A percentile compares a stretch with the other conserved stretches of the same genome.
These are phyloP conservation scores for Linum tenue DNA, from an alignment of 345 rosid species.

Conservation along the genomic window DNA sequence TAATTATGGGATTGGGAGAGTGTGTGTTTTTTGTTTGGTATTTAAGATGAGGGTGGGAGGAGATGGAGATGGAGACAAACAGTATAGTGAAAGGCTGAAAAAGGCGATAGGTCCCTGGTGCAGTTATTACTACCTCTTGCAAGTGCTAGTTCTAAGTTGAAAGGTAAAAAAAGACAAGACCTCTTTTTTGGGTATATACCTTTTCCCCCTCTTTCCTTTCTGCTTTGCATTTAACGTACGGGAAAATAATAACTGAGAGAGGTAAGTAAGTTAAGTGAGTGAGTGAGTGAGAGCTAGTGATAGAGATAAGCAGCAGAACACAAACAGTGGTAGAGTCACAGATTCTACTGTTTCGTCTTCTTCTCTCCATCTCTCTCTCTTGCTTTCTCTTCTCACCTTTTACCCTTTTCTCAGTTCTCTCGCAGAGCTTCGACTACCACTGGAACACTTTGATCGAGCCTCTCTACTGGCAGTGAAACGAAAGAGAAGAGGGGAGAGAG, in stretches of 20 bases:
- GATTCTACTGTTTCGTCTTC: conserved; percentile 29
- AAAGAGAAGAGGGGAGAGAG: neutral
- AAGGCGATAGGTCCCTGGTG: conserved; percentile 12
- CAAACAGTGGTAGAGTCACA: conserved; percentile 28
- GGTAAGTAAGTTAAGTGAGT: neutral
- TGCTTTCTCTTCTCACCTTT: conserved; percentile 1
- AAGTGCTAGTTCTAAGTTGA: conserved; percentile 13
- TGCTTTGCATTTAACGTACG: neutral
- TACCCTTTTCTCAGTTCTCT: neutral
- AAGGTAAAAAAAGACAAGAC: neutral
- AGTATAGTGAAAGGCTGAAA: conserved; percentile 14
- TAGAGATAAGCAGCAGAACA: conserved; percentile 23
- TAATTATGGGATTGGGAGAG: neutral
- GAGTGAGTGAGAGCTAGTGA: conserved; percentile 21
- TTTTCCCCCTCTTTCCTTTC: neutral
- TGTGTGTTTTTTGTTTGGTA: neutral
- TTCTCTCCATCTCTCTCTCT: conserved; percentile 9
- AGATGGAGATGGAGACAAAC: conserved; percentile 18
- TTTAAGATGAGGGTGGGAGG: neutral
- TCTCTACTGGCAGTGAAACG: conserved; percentile 19
- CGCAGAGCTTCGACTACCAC: conserved; percentile 29
- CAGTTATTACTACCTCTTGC: conserved; percentile 15
- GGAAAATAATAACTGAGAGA: neutral
- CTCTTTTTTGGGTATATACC: neutral
- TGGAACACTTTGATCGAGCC: conserved; percentile 33